These are phyloP conservation scores for Hypsizygus marmoreus DNA, from an alignment of 768 basidiomycete species.

Conservation along the genomic window DNA sequence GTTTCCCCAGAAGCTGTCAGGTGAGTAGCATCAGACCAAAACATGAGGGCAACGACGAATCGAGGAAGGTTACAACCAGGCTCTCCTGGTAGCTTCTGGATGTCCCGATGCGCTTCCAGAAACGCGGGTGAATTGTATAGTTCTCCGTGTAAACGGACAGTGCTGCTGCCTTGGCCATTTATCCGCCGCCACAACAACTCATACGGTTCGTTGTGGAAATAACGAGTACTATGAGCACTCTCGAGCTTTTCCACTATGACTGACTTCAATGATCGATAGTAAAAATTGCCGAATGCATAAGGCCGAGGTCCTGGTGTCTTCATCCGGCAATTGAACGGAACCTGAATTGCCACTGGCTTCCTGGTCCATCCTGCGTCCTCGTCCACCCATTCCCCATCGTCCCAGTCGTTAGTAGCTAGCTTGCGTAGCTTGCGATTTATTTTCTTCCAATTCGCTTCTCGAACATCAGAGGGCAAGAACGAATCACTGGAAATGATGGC, in stretches of 20 bases:
- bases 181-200: constrained; percentile 15
- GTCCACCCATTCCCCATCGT: constrained; percentile 3
- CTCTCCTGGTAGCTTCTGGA: constrained; percentile 5
- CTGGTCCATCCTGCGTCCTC: constrained; percentile 21
- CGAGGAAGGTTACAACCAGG: constrained; percentile 14
- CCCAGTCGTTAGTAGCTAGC: not conserved
- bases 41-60: constrained; percentile 22
- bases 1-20: constrained; percentile 29
- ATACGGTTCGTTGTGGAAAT: constrained; percentile 23
- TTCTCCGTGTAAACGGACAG: constrained; percentile 20
- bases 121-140: constrained; percentile 19
- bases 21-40: constrained; percentile 31
- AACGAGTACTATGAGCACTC: not conserved
- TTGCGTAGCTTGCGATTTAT: constrained; percentile 9
- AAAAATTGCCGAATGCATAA: constrained; percentile 12
- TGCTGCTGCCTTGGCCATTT: not conserved
- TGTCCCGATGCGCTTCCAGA: constrained; percentile 4
- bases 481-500: constrained; percentile 6
- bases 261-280: constrained; percentile 17
- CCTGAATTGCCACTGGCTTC: constrained; percentile 3
- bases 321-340: constrained; percentile 2
- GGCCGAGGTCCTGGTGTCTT: constrained; percentile 1
- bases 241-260: constrained; percentile 14
- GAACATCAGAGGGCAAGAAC: constrained; percentile 11
- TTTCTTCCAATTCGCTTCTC: constrained; percentile 7